Base-by-base conservation (phyloP, 345 rosid species). In the Psidium friedrichsthalianum region DNA sequence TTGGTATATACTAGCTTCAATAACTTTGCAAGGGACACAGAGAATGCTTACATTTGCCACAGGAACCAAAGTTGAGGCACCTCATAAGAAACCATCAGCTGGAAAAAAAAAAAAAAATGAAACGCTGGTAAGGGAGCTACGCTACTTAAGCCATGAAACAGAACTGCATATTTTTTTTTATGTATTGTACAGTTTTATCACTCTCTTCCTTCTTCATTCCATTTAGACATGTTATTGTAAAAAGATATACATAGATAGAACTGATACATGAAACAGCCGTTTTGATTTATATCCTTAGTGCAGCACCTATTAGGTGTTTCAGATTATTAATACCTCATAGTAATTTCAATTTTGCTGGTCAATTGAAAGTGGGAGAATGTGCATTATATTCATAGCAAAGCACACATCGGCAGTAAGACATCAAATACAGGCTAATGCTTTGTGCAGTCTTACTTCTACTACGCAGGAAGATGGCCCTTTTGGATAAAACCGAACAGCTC, bases 31-130 rank as follows among this genome's bases (percentile, higher is more conserved):
- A 51, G 85, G 55, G 9, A 80, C 57, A 54, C 81, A 54, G 52
- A 61, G 87, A 85, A 58, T 82, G 86, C 93, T 94, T 91, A 96
- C 98, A 15, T 98, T 74, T 90, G 98, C 97, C 56, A 97, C 93
- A 16, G 98, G 99, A 74, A 40, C 51, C 89, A 97, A 89, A 97
- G 92, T 85, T 88, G 90, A 16, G 99, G 99, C 88, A 97, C 98
- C 87, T 97, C 98, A 51, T 96, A 97, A 32, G 99, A 95, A 88
- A 96, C 94, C 13, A 98, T 97, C 82, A 97, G 93, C 99, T 97
- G 97, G 87, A 88, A 90, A 83, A 82, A n/a, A 85, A n/a, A 85
- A 83, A 82, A 29, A 85, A 85, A 85, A 57, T 42, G 7, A 13
- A 58, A 16, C 29, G 36, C 4, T 27, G 2, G 7, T 18, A 5